Conservation (phyloP, 2,329 filamentous ascomycete genomes). For the Monascus ruber region DNA sequence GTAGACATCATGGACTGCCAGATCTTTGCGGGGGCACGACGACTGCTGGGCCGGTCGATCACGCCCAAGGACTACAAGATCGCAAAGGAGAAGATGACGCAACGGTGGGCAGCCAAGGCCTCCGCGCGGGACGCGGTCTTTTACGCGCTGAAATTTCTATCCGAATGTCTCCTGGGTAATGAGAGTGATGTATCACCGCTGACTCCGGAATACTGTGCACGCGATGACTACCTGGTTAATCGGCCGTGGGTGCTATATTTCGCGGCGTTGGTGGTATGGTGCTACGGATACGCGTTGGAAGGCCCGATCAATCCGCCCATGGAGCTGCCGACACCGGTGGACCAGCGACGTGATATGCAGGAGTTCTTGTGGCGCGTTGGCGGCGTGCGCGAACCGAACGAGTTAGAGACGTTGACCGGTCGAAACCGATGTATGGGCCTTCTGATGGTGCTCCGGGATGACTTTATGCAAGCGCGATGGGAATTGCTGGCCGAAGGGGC, state of each 20-base stretch:
- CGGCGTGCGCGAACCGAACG: slow-evolving; percentile 61
- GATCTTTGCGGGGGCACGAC: slow-evolving; percentile 80
- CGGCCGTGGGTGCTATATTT: slow-evolving; percentile 94
- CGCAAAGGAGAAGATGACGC: slow-evolving; percentile 73
- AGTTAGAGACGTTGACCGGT: slow-evolving; percentile 59
- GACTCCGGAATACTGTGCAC: slow-evolving; percentile 56
- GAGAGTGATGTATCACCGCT: slow-evolving; percentile 19
- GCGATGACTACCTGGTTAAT: slow-evolving; percentile 82
- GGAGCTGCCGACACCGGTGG: slow-evolving; percentile 48
- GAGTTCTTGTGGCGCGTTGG: slow-evolving; percentile 64
- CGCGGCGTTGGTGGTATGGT: slow-evolving; percentile 85
- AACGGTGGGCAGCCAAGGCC: slow-evolving; percentile 78
- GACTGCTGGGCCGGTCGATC: slow-evolving; percentile 75
- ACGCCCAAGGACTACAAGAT: slow-evolving; percentile 68
- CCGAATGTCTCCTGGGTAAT: slow-evolving; percentile 55
- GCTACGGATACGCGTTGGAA: slow-evolving; percentile 82
- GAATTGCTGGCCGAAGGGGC: slow-evolving; percentile 83
- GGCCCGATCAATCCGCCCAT: slow-evolving; percentile 51
- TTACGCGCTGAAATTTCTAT: slow-evolving; percentile 81
- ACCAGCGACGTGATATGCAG: slow-evolving; percentile 67
- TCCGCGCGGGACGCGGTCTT: slow-evolving; percentile 83
- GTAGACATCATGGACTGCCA: slow-evolving; percentile 96
- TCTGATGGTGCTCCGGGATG: slow-evolving; percentile 67
- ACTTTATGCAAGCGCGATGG: slow-evolving; percentile 77
- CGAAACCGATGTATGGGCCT: slow-evolving; percentile 76